A percentile compares a stretch with the other conserved stretches of the same genome.
phyloP scores from a whole-genome alignment of 2,329 filamentous ascomycete species.

The Coleophoma crateriformis region DNA sequence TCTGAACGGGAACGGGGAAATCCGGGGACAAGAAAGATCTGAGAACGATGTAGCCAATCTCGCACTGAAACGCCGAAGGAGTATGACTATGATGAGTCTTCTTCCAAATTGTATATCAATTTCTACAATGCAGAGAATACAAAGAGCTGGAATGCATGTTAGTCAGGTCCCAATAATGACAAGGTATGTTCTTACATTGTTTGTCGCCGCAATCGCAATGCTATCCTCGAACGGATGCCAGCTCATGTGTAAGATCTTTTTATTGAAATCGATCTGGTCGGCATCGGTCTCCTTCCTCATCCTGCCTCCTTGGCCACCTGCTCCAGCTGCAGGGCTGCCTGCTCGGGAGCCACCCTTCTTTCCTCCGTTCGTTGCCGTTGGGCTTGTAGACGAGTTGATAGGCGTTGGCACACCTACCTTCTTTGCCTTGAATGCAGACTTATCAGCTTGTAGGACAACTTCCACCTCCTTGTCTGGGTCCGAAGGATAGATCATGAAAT shows the following conservation, averaged over 20 bases:
- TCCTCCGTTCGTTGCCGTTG: slow-evolving; percentile 61
- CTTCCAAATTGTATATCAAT: slow-evolving; percentile 15
- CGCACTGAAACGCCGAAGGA: slow-evolving; percentile 24
- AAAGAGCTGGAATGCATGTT: slow-evolving; percentile 50
- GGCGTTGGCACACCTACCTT: slow-evolving; percentile 97
- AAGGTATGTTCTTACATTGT: slow-evolving; percentile 75
- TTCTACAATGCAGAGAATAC: slow-evolving; percentile 70
- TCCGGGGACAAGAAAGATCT: slow-evolving; percentile 12
- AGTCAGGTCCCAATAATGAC: slow-evolving; percentile 3
- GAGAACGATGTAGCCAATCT: slow-evolving; percentile 19
- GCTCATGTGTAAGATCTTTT: slow-evolving; percentile 99
- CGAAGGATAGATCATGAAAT: slow-evolving; percentile 99
- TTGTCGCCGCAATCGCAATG: slow-evolving; percentile 98
- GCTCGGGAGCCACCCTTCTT: slow-evolving; percentile 89
- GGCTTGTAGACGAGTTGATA: slow-evolving; percentile 78
- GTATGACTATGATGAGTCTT: slow-evolving; percentile 22
- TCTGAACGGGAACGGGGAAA: slow-evolving; percentile 14
- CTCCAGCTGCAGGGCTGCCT: slow-evolving; percentile 74
- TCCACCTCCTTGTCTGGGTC: slow-evolving; percentile 95
- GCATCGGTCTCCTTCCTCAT: slow-evolving; percentile 99
- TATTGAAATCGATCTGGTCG: slow-evolving; percentile 99
- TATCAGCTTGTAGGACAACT: slow-evolving; percentile 95
- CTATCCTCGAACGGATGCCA: slow-evolving; percentile 99
- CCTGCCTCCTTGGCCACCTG: slow-evolving; percentile 73
- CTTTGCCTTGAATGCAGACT: slow-evolving; percentile 99